Base-by-base conservation (phyloP, 169 alveolate species). In the Plasmodium malariae region DNA sequence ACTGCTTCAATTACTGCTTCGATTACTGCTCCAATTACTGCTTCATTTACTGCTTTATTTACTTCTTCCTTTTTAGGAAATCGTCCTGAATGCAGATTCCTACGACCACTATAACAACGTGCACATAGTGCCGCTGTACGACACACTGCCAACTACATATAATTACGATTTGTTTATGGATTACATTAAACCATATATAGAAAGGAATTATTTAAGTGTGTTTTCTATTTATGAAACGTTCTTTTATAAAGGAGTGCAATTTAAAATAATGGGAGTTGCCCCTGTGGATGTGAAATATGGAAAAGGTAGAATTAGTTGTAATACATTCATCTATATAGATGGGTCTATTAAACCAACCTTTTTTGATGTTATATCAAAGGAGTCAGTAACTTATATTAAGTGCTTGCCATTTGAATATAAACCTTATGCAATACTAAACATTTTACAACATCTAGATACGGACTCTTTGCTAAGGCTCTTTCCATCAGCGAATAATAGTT, bases 171-270 rank as follows among this genome's bases (percentile, higher is more conserved):
- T 92, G 4, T 92, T 92, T 49, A 80, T 74, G 51, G 95, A 92
- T 37, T 92, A 92, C 49, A 73, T 92, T 7, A 92, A 87, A 34
- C 95, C 95, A 2, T 92, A 88, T 63, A 57, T 92, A 12, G 92
- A 92, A n/a, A 87, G 93, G 49, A 86, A 92, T 76, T 88, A 89
- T 40, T 85, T 92, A 65, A 86, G 71, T 36, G 80, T 90, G n/a
- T 92, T 86, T 74, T 92, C 93, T 7, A 87, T 88, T 45, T 88
- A 92, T 59, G 95, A 92, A 37, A 92, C 93, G 7, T 92, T 92
- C 67, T 88, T 92, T 72, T 92, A 92, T 70, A 92, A 88, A 49
- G 95, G 95, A 9, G 93, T 92, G 40, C 95, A 92, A 63, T 92
- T 92, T 51, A 92, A 92, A 92, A 74, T 92, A 32, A 87, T 92